These are phyloP conservation scores for Flaveria robusta DNA, from an alignment of 129 eudicot species.

Conservation along the genomic window DNA sequence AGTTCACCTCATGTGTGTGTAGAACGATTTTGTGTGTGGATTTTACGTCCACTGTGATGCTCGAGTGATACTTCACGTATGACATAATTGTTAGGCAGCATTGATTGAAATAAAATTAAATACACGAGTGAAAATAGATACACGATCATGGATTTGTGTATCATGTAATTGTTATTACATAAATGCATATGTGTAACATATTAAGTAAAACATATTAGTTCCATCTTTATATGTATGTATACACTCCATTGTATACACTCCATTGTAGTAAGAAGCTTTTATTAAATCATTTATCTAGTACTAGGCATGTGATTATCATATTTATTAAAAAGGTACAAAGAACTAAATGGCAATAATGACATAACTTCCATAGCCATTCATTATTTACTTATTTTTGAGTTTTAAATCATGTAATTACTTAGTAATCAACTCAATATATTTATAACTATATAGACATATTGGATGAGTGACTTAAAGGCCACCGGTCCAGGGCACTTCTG, in stretches of 20 bases:
- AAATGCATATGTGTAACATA: no score
- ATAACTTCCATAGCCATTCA: background rate
- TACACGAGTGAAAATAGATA: no score
- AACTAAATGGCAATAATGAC: slow-evolving; percentile 2
- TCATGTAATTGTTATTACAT: background rate
- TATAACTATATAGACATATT: slow-evolving; percentile 6
- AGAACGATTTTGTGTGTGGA: no score
- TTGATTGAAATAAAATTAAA: no score
- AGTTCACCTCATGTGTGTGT: no score
- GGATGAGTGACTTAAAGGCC: slow-evolving; percentile 37
- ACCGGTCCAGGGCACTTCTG: slow-evolving; percentile 56
- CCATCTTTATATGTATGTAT: background rate
- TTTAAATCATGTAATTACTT: background rate
- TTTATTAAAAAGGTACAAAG: background rate
- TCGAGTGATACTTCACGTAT: no score
- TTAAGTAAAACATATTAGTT: no score
- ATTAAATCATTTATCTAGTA: background rate
- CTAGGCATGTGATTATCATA: background rate
- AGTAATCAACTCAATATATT: slow-evolving; percentile 25
- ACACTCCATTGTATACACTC: no score
- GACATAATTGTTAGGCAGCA: no score
- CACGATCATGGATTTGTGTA: no score
- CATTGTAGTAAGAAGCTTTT: background rate
- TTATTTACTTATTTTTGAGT: slow-evolving; percentile 12
- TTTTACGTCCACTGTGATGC: no score